Evolutionary conservation across 306 rosid species (phyloP).

Genomic region (Cercis canadensis): DNA sequence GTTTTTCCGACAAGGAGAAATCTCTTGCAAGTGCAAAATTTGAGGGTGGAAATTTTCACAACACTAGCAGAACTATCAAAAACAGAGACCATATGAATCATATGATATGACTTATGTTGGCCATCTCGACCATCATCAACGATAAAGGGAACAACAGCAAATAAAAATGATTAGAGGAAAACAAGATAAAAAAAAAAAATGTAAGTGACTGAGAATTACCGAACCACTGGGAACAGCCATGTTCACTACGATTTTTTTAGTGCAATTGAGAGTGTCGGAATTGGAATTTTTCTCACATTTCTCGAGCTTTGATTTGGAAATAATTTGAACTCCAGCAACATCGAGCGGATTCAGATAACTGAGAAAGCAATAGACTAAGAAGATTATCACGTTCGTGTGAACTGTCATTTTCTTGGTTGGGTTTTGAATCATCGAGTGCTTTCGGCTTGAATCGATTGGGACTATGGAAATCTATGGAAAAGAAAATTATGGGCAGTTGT

Average conservation of each 20-base stretch:
- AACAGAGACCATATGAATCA: too few relatives aligned
- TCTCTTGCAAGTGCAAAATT: neutral
- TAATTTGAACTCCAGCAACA: conserved; percentile 65
- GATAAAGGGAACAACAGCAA: neutral
- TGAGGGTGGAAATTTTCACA: too few relatives aligned
- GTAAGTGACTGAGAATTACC: conserved; percentile 42
- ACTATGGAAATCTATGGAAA: neutral
- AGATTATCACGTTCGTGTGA: conserved; percentile 20
- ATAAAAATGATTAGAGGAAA: neutral
- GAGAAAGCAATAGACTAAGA: conserved; percentile 41
- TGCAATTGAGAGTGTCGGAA: conserved; percentile 73
- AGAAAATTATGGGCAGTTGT: conserved; percentile 7
- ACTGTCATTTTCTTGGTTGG: conserved; percentile 26
- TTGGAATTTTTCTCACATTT: conserved; percentile 80
- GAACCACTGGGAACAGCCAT: conserved; percentile 92
- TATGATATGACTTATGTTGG: too few relatives aligned
- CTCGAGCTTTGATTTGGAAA: conserved; percentile 90
- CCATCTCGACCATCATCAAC: too few relatives aligned
- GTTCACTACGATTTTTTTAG: conserved; percentile 77
- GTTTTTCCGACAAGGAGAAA: conserved; percentile 1
- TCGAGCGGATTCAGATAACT: conserved; percentile 1
- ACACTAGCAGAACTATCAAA: too few relatives aligned
- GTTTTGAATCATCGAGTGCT: neutral
- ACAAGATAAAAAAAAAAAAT: neutral
- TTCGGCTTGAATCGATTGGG: neutral